These are phyloP conservation scores for Phytophthora melonis DNA, from an alignment of 352 stramenopile species.

Conservation along the genomic window DNA sequence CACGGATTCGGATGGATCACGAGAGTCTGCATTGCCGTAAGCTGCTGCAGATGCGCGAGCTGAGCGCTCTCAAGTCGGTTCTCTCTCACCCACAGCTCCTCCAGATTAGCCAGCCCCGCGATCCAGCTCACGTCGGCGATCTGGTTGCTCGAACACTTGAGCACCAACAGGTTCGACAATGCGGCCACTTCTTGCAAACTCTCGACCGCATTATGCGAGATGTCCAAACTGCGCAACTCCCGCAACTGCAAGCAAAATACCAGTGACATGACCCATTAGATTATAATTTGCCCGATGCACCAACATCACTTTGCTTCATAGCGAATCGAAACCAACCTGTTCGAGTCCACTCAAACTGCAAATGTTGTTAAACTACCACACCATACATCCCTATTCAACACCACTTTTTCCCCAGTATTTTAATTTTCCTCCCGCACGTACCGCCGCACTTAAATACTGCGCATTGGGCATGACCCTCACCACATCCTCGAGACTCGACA, in stretches of 20 bases:
- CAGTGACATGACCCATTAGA: not conserved
- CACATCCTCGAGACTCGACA: slow-evolving; percentile 43
- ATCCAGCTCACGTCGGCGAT: slow-evolving; percentile 64
- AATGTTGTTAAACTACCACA: slow-evolving; percentile 69
- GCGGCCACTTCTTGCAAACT: slow-evolving; percentile 54
- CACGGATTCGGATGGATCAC: slow-evolving; percentile 79
- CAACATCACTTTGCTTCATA: too few species aligned
- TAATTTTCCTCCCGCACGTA: slow-evolving; percentile 39
- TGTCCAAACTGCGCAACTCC: slow-evolving; percentile 64
- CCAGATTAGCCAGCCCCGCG: slow-evolving; percentile 33
- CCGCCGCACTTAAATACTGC: slow-evolving; percentile 73
- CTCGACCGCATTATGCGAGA: slow-evolving; percentile 66
- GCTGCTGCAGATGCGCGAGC: slow-evolving; percentile 54
- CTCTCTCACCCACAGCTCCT: slow-evolving; percentile 70
- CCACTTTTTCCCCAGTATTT: not conserved
- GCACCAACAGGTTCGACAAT: slow-evolving; percentile 49
- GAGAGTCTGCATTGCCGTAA: slow-evolving; percentile 56
- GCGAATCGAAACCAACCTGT: slow-evolving; percentile 33
- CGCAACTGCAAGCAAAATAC: slow-evolving; percentile 35
- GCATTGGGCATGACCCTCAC: slow-evolving; percentile 22
- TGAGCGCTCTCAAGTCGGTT: slow-evolving; percentile 65
- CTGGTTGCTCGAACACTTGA: slow-evolving; percentile 70
- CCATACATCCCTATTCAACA: not conserved
- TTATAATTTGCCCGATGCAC: not conserved
- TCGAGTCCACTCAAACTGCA: slow-evolving; percentile 51